Conservation (phyloP, 2,329 filamentous ascomycete species). For the Penicillium concentricum region DNA sequence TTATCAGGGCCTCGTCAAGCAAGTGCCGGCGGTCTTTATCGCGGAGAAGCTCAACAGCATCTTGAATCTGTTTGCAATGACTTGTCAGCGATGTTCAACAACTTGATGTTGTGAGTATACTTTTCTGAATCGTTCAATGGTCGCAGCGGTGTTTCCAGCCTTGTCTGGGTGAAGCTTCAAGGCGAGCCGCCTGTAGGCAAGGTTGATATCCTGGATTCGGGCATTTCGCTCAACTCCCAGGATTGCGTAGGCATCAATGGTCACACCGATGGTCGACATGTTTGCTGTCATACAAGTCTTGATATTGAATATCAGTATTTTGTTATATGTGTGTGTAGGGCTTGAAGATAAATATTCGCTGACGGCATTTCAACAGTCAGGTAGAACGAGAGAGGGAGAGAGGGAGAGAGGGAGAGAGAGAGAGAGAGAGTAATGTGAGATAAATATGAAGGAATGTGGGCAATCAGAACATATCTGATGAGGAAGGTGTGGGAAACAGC, state of each 20-base stretch:
- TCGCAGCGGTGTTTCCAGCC: constrained; percentile 11
- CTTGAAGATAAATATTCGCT: not conserved
- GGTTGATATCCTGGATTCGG: constrained; percentile 33
- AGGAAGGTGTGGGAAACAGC: constrained; percentile 1
- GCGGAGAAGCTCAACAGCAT: constrained; percentile 36
- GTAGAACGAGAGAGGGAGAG: not conserved
- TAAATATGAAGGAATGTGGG: not conserved
- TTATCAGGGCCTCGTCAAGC: constrained; percentile 9
- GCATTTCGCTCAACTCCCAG: constrained; percentile 28
- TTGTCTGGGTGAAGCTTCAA: constrained; percentile 39
- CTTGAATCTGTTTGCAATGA: constrained; percentile 26
- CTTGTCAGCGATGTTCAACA: not conserved
- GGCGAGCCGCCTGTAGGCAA: constrained; percentile 36
- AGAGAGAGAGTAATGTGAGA: not conserved
- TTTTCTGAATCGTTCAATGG: constrained; percentile 21
- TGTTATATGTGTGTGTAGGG: not conserved
- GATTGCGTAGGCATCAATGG: constrained; percentile 27
- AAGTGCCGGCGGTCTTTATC: constrained; percentile 24
- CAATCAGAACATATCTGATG: not conserved
- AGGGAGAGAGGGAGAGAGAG: not conserved
- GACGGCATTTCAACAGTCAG: not conserved
- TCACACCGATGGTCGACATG: constrained; percentile 4
- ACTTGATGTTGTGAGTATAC: constrained; percentile 12
- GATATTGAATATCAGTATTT: not conserved
- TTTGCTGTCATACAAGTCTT: not conserved